Conservation (phyloP, 1,284 basidiomycete genomes). For the Ceratobasidium sp. region DNA sequence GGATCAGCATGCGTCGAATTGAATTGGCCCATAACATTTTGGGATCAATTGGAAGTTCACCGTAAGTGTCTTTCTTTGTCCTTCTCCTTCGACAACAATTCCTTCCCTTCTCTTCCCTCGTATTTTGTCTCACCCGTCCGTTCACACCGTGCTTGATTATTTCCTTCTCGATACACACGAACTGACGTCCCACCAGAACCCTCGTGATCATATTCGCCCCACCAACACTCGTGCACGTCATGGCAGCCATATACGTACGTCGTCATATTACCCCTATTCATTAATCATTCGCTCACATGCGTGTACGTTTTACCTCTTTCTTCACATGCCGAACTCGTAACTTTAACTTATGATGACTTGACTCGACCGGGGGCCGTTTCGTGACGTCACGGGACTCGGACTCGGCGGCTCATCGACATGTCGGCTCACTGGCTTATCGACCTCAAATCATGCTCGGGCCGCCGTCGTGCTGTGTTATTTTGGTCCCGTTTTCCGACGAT, state of each 20-base stretch:
- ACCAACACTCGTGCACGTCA: conserved; percentile 86
- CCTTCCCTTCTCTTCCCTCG: too few species aligned
- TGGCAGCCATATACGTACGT: conserved; percentile 84
- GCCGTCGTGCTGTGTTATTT: too few species aligned
- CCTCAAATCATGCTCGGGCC: too few species aligned
- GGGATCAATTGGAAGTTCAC: conserved; percentile 84
- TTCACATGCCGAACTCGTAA: background rate
- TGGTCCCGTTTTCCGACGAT: too few species aligned
- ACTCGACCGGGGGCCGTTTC: too few species aligned
- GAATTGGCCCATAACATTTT: conserved; percentile 68
- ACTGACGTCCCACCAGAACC: conserved; percentile 64
- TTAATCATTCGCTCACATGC: background rate
- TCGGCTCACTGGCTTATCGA: too few species aligned
- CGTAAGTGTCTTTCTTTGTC: conserved; percentile 64
- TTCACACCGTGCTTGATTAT: background rate
- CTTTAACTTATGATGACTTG: too few species aligned
- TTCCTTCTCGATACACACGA: conserved; percentile 38
- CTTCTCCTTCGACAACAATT: background rate
- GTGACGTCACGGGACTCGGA: too few species aligned
- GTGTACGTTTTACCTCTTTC: background rate
- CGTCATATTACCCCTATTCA: background rate
- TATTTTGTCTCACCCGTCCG: too few species aligned
- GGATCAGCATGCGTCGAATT: conserved; percentile 76
- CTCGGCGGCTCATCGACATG: too few species aligned
- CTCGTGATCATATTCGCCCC: conserved; percentile 90